Conservation (phyloP, 1,284 basidiomycete genomes). For the Wallemia ichthyophaga region DNA sequence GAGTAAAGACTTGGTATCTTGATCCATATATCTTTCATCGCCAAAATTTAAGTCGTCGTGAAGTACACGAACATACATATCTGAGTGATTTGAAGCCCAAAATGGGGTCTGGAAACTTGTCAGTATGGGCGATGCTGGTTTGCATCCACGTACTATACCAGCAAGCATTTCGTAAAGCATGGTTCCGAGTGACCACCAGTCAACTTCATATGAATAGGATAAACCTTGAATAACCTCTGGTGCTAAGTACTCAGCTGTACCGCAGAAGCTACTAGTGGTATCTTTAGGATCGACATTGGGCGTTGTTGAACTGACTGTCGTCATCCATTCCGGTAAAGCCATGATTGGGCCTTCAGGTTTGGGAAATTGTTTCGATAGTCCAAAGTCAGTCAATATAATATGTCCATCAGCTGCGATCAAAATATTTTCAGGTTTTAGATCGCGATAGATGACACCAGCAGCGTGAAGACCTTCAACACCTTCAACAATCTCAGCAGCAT, state of each 20-base stretch:
- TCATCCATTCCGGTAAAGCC: constrained; percentile 7
- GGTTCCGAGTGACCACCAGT: constrained; percentile 94
- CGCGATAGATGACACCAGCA: constrained; percentile 22
- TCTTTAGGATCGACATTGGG: constrained; percentile 16
- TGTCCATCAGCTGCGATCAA: constrained; percentile 76
- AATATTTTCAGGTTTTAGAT: constrained; percentile 82
- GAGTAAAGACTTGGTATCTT: constrained; percentile 78
- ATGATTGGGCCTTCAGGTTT: constrained; percentile 16
- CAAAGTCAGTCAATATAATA: constrained; percentile 85
- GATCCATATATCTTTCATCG: constrained; percentile 63
- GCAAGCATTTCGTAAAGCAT: constrained; percentile 88
- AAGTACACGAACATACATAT: constrained; percentile 74
- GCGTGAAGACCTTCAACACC: constrained; percentile 53
- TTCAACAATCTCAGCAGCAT: constrained; percentile 75
- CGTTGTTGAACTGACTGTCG: not conserved
- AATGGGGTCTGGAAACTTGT: constrained; percentile 40
- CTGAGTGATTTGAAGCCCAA: constrained; percentile 70
- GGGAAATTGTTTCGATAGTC: constrained; percentile 60
- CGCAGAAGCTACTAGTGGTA: constrained; percentile 53
- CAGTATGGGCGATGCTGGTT: not conserved
- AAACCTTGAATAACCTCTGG: constrained; percentile 76
- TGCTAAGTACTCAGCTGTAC: constrained; percentile 75
- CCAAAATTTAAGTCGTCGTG: constrained; percentile 68
- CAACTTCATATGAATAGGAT: constrained; percentile 75
- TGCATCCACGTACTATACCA: constrained; percentile 35